Conservation (phyloP, 306 rosid genomes). For the Cucurbita maxima region DNA sequence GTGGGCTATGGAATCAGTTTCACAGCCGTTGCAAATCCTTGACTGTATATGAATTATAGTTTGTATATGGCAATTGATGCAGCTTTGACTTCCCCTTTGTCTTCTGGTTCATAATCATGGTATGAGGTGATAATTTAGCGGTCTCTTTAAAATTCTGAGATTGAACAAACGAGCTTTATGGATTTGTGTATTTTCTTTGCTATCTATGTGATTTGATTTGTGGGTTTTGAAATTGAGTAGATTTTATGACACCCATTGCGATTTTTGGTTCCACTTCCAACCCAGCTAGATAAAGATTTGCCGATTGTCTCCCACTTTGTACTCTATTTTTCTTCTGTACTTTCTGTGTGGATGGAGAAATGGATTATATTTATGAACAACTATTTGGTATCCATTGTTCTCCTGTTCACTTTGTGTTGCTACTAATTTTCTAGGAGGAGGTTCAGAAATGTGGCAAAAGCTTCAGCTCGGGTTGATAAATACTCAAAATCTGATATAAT, state of each 20-base stretch:
- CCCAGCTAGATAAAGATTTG: background rate
- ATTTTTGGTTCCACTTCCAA: background rate
- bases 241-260: background rate
- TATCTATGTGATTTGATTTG: background rate
- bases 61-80: background rate
- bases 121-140: background rate
- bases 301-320: background rate
- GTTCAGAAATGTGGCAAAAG: slow-evolving; percentile 53
- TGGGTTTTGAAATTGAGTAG: background rate
- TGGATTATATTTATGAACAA: background rate
- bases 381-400: slow-evolving; percentile 5
- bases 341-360: background rate
- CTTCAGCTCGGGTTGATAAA: slow-evolving; percentile 81
- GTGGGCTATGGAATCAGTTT: background rate
- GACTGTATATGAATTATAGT: background rate
- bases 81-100: background rate
- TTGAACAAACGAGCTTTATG: background rate
- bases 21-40: background rate
- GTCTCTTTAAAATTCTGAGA: background rate
- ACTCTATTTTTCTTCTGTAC: background rate
- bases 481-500: slow-evolving; percentile 75
- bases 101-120: background rate
- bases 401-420: slow-evolving; percentile 8
- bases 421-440: slow-evolving; percentile 39
- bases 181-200: background rate